These are phyloP conservation scores for Lantana camara DNA, from an alignment of 257 asterid genomes.

Conservation along the genomic window DNA sequence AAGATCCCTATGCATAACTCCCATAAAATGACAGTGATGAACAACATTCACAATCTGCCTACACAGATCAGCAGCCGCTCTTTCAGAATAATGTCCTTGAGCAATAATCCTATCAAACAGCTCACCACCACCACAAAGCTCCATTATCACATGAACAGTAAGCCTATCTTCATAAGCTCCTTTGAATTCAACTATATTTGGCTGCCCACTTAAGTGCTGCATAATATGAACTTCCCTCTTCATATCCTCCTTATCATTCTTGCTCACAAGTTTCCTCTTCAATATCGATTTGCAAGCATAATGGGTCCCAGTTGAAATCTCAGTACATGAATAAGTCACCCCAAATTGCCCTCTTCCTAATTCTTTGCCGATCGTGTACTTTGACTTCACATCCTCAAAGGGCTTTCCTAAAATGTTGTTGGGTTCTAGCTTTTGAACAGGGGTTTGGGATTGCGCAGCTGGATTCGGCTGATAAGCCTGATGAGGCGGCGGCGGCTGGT, in stretches of 20 bases:
- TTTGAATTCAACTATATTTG: slow-evolving; percentile 63
- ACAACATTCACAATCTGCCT: slow-evolving; percentile 79
- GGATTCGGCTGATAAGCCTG: slow-evolving; percentile 32
- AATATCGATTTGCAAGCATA: slow-evolving; percentile 70
- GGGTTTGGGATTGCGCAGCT: slow-evolving; percentile 29
- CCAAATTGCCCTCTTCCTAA: slow-evolving; percentile 75
- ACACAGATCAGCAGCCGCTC: slow-evolving; percentile 60
- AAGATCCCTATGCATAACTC: slow-evolving; percentile 78
- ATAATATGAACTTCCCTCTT: slow-evolving; percentile 69
- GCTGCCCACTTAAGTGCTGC: slow-evolving; percentile 81
- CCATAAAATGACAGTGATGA: slow-evolving; percentile 76
- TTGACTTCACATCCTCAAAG: slow-evolving; percentile 56
- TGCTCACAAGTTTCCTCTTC: slow-evolving; percentile 66
- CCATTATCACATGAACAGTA: slow-evolving; percentile 66
- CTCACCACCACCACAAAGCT: slow-evolving; percentile 73
- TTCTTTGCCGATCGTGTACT: slow-evolving; percentile 58
- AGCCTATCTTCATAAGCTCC: slow-evolving; percentile 71
- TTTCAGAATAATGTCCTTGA: slow-evolving; percentile 67
- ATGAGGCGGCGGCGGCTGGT: slow-evolving; percentile 22
- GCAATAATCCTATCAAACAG: slow-evolving; percentile 68
- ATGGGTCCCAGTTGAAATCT: slow-evolving; percentile 41
- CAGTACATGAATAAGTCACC: slow-evolving; percentile 60
- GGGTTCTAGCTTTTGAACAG: slow-evolving; percentile 45
- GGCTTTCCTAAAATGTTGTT: slow-evolving; percentile 65
- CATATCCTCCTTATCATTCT: slow-evolving; percentile 68